Evolutionary conservation across 2,329 filamentous ascomycete genomes (phyloP), one percentile per base, ranked within the genome.

Genomic region (Cordyceps fumosorosea): DNA sequence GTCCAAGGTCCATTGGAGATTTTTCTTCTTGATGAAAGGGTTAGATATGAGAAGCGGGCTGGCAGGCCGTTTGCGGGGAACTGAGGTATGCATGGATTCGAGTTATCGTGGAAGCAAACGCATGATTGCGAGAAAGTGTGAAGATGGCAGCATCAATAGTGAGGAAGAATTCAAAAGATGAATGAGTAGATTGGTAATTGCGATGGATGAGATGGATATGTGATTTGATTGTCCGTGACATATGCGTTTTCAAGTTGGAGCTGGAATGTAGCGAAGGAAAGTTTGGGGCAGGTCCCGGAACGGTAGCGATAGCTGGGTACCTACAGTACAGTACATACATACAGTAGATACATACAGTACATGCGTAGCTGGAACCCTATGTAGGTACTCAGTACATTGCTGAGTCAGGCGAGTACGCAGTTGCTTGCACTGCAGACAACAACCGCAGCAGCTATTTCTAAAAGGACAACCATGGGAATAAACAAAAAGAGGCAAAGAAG

Each of bases 1-100:
- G 16, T 72, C 67, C 12, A 79, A 66, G 6, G 70, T 75, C 79
- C 78, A 81, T 66, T 74, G 65, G 6, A 80, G 71, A 63, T 81
- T 81, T 24, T 71, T 71, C 64, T 75, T 78, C 68, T 81, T 81
- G 64, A 80, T 75, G 63, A 79, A 77, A 0, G 79, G 78, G 56
- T 80, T 81, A 2, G 74, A 64, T 10, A 80, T 75, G 56, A 80
- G 66, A 24, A 67, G 65, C 2, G 73, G 72, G 60, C 72, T 74
- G 29, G 63, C 62, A 22, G 66, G 67, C 22, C 73, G 70, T 60
- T 77, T 77, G 47, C 59, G 48, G 32, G 62, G 42, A 11, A 32
- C 4, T 11, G 56, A 47, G 10, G 62, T 56, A 11, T 67, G 61
- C 71, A 73, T 72, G 40, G 5, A 37, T 47, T 18, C 22, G 32